phyloP scores from a whole-genome alignment of 2,329 filamentous ascomycete species.

The Aspergillus aculeatus region DNA sequence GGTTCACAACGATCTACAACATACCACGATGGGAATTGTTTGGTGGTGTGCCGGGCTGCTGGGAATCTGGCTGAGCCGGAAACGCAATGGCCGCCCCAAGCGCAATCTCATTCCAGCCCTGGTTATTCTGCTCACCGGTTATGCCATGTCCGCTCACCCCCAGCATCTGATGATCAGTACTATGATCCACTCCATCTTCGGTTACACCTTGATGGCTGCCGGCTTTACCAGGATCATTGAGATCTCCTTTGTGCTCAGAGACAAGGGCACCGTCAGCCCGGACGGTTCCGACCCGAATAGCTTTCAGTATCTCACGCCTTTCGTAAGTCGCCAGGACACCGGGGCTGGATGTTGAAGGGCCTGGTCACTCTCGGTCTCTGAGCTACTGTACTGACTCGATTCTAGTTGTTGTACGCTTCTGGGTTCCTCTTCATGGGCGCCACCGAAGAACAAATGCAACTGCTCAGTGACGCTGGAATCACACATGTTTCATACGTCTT shows the following conservation, averaged over 20 bases:
- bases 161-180: slow-evolving; percentile 81
- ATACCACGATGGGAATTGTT: slow-evolving; percentile 98
- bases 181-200: slow-evolving; percentile 85
- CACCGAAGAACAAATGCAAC: slow-evolving; percentile 89
- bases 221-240: slow-evolving; percentile 84
- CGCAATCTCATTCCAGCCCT: slow-evolving; percentile 91
- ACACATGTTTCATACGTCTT: slow-evolving; percentile 91
- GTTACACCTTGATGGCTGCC: slow-evolving; percentile 91
- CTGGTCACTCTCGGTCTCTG: neutral
- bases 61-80: slow-evolving; percentile 87
- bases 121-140: slow-evolving; percentile 88
- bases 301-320: slow-evolving; percentile 69
- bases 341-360: no score
- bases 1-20: slow-evolving; percentile 93
- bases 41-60: slow-evolving; percentile 95
- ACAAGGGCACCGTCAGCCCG: slow-evolving; percentile 64
- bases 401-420: slow-evolving; percentile 79
- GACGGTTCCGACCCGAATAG: slow-evolving; percentile 69
- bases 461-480: slow-evolving; percentile 71
- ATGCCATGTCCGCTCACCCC: slow-evolving; percentile 90
- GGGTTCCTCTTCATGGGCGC: slow-evolving; percentile 98
- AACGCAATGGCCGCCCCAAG: slow-evolving; percentile 79
- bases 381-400: slow-evolving; percentile 24
- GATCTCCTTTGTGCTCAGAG: slow-evolving; percentile 80
- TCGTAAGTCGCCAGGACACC: slow-evolving; percentile 54